phyloP scores from a whole-genome alignment of 495 filamentous ascomycete species.

The Achaetomiella virescens region DNA sequence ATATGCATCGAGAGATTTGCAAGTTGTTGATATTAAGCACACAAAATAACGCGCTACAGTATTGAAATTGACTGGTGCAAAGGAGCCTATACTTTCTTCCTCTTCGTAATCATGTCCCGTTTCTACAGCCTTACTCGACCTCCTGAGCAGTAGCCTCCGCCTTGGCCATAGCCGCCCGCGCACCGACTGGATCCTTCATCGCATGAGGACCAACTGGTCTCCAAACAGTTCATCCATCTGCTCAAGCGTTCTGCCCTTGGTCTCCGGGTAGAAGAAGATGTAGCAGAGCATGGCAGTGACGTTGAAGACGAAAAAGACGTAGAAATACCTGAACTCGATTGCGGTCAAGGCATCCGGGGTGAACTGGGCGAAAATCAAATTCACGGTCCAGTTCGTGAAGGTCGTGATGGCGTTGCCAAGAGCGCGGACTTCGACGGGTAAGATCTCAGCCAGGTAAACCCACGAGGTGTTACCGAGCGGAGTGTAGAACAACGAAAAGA shows the following conservation, averaged over 20 bases:
- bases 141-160: too few species aligned
- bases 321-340: not conserved
- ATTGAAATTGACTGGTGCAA: too few species aligned
- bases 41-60: too few species aligned
- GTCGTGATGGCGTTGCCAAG: not conserved
- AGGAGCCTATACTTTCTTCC: too few species aligned
- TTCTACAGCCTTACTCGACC: too few species aligned
- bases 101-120: too few species aligned
- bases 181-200: too few species aligned
- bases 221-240: not conserved
- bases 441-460: not conserved
- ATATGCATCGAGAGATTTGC: too few species aligned
- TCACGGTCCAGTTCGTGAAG: not conserved
- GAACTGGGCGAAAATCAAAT: not conserved
- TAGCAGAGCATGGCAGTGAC: not conserved
- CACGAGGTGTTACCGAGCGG: too few species aligned
- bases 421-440: not conserved
- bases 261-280: not conserved
- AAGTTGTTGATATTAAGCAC: too few species aligned
- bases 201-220: too few species aligned
- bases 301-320: not conserved
- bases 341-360: not conserved
- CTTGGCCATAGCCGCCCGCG: too few species aligned
- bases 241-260: not conserved
- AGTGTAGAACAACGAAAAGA: conserved; percentile 1